Conservation (phyloP, 2,329 filamentous ascomycete genomes). For the Pyrenochaeta sp. region DNA sequence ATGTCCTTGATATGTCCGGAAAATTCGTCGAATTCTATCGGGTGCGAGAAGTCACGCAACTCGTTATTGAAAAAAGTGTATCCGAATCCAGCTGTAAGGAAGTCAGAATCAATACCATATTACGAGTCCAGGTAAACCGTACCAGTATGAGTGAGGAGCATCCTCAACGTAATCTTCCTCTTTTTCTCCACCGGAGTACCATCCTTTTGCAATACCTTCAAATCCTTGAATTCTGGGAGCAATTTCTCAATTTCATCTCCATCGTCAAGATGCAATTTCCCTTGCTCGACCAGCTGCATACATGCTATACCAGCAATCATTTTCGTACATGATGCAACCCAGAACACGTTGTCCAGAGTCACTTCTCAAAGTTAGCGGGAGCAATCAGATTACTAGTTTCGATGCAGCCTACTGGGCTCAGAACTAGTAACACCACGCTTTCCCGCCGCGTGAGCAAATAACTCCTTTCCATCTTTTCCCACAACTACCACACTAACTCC, state of each 20-base stretch:
- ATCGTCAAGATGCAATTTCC: constrained; percentile 38
- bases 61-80: constrained; percentile 58
- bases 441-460: constrained; percentile 52
- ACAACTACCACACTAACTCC: constrained; percentile 53
- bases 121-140: background rate
- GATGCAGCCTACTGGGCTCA: too few relatives aligned
- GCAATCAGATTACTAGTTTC: too few relatives aligned
- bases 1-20: constrained; percentile 61
- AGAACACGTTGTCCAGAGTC: constrained; percentile 65
- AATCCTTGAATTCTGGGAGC: constrained; percentile 45
- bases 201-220: constrained; percentile 44
- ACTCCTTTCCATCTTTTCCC: constrained; percentile 51
- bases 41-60: constrained; percentile 54
- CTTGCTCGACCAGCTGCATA: constrained; percentile 46
- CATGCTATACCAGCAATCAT: constrained; percentile 40
- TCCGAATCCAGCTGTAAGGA: constrained; percentile 51
- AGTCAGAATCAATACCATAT: background rate
- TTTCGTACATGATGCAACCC: constrained; percentile 60
- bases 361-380: too few relatives aligned
- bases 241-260: constrained; percentile 32
- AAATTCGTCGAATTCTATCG: constrained; percentile 66
- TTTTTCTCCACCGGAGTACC: constrained; percentile 49
- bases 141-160: constrained; percentile 57
- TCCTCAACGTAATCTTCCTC: constrained; percentile 57
- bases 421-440: constrained; percentile 45